A percentile compares a stretch with the other conserved stretches of the same genome.
These are phyloP conservation scores for Pestalotiopsis sp. DNA, from an alignment of 2,329 filamentous ascomycete species.

Conservation along the genomic window DNA sequence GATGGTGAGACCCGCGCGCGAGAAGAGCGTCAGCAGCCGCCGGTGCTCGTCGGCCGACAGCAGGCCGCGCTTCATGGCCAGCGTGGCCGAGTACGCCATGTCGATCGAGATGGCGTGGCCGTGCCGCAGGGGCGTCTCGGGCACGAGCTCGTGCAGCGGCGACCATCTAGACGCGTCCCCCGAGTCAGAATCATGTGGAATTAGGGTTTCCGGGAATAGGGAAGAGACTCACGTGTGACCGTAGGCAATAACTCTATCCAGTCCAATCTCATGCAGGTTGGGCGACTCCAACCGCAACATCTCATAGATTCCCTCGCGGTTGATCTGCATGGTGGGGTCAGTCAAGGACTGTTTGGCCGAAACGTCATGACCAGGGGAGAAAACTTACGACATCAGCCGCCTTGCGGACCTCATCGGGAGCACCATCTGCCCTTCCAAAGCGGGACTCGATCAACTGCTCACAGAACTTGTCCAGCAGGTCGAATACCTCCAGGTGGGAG, in stretches of 20 bases:
- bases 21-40: conserved; percentile 68
- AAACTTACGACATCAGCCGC: conserved; percentile 54
- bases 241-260: conserved; percentile 74
- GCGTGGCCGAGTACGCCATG: conserved; percentile 75
- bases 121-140: conserved; percentile 69
- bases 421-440: conserved; percentile 64
- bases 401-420: conserved; percentile 55
- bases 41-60: conserved; percentile 63
- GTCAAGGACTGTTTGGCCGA: background rate
- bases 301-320: conserved; percentile 69
- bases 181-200: background rate
- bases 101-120: conserved; percentile 77
- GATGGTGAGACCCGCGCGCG: conserved; percentile 70
- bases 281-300: conserved; percentile 76
- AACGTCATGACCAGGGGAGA: too few relatives aligned
- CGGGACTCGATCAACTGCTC: conserved; percentile 67
- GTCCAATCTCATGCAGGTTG: conserved; percentile 72
- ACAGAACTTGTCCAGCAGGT: conserved; percentile 70
- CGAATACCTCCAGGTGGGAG: conserved; percentile 66
- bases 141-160: conserved; percentile 71
- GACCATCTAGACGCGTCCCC: conserved; percentile 56
- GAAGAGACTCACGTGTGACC: conserved; percentile 63
- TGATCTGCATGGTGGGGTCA: conserved; percentile 50
- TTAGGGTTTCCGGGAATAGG: background rate
- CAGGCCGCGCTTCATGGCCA: conserved; percentile 65